A percentile compares a stretch with the other conserved stretches of the same genome.
Evolutionary conservation across 2,329 filamentous ascomycete species (phyloP).

Genomic region (Trichoderma endophyticum): DNA sequence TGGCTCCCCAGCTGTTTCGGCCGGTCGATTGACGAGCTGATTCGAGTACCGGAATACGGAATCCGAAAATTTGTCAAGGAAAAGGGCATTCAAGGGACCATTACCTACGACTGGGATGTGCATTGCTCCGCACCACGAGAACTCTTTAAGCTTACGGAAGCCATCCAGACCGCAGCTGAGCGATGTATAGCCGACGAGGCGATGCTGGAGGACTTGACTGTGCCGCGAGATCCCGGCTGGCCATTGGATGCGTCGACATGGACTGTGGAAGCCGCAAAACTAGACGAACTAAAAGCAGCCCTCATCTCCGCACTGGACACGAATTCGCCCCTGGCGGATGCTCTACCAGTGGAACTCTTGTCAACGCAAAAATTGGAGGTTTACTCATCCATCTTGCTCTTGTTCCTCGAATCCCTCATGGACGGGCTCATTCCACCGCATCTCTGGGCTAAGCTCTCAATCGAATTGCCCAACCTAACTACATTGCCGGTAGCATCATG

Average conservation of each 20-base stretch:
- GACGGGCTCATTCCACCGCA: conserved; percentile 73
- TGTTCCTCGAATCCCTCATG: conserved; percentile 70
- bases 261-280: conserved; percentile 26
- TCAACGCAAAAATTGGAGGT: conserved; percentile 70
- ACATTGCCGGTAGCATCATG: conserved; percentile 28
- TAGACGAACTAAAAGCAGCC: conserved; percentile 30
- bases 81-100: conserved; percentile 44
- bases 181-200: conserved; percentile 58
- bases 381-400: conserved; percentile 65
- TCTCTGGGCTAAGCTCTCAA: conserved; percentile 68
- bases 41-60: conserved; percentile 78
- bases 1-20: conserved; percentile 85
- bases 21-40: conserved; percentile 82
- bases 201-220: conserved; percentile 53
- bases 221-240: conserved; percentile 58
- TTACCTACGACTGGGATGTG: conserved; percentile 55
- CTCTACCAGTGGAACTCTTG: conserved; percentile 61
- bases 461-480: conserved; percentile 46
- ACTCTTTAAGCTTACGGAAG: conserved; percentile 83
- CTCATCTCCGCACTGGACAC: conserved; percentile 70
- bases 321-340: conserved; percentile 58
- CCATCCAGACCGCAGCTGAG: conserved; percentile 59
- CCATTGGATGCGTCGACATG: conserved; percentile 50
- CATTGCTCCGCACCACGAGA: conserved; percentile 82
- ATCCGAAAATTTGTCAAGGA: conserved; percentile 53